Conservation (phyloP, 257 asterid species). For the Paulownia fortunei region DNA sequence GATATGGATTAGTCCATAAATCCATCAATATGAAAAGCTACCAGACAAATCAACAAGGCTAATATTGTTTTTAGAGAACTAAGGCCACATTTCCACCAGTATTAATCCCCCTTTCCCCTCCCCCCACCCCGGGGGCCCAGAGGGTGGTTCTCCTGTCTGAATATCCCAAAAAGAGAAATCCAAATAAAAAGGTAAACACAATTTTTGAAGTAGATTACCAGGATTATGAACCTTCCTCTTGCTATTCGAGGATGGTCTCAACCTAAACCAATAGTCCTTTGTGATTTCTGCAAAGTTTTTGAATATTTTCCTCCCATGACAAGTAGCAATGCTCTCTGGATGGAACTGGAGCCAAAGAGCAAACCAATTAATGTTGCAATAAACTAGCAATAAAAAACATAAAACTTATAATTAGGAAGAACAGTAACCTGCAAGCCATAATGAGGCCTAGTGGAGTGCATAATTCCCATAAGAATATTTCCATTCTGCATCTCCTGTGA, state of each 20-base stretch:
- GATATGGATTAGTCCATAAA: conserved; percentile 13
- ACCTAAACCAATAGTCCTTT: conserved; percentile 73
- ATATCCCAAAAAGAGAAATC: neutral
- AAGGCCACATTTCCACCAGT: conserved; percentile 3
- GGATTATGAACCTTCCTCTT: conserved; percentile 52
- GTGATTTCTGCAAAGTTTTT: conserved; percentile 86
- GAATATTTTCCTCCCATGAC: conserved; percentile 85
- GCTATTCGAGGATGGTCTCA: conserved; percentile 56
- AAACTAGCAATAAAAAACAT: neutral
- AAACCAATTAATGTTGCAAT: conserved; percentile 23
- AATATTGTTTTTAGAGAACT: neutral
- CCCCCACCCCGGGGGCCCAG: too few species aligned
- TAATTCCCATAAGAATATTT: conserved; percentile 89
- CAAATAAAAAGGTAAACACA: conserved; percentile 3
- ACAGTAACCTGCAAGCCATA: conserved; percentile 87
- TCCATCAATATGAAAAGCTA: neutral
- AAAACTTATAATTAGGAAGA: conserved; percentile 15
- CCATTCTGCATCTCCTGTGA: conserved; percentile 44
- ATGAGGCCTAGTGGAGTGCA: conserved; percentile 92
- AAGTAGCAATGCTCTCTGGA: conserved; percentile 95
- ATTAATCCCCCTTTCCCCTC: neutral
- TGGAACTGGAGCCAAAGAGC: conserved; percentile 66
- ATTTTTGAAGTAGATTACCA: conserved; percentile 59
- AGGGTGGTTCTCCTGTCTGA: neutral
- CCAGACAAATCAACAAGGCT: neutral